A percentile compares a stretch with the other conserved stretches of the same genome.
Evolutionary conservation across 108 stramenopile genomes (phyloP).

Genomic region (Fragilaria radians): DNA sequence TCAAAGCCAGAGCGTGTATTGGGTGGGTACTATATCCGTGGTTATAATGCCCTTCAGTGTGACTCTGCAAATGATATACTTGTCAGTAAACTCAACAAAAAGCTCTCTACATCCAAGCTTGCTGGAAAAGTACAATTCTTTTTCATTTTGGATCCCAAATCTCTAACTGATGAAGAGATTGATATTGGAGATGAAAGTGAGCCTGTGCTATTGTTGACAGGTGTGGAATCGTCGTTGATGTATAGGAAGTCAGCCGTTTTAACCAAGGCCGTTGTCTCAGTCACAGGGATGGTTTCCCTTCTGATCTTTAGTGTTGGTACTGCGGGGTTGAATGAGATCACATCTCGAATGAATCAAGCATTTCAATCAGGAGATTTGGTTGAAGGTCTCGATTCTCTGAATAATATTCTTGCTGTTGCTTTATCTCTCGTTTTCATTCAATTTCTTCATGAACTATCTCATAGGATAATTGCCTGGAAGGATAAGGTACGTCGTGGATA

Average conservation of each 20-base stretch:
- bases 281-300: constrained; percentile 31
- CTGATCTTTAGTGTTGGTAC: constrained; percentile 45
- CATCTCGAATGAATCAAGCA: constrained; percentile 24
- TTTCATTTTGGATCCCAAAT: constrained; percentile 61
- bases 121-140: constrained; percentile 40
- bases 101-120: constrained; percentile 24
- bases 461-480: constrained; percentile 35
- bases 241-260: constrained; percentile 19
- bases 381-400: constrained; percentile 19
- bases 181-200: constrained; percentile 35
- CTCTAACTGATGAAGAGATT: constrained; percentile 52
- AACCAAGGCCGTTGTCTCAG: constrained; percentile 38
- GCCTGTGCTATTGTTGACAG: constrained; percentile 44
- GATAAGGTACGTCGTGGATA: constrained; percentile 38
- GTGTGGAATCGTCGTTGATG: constrained; percentile 31
- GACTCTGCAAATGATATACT: constrained; percentile 32
- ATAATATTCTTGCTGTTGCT: constrained; percentile 31
- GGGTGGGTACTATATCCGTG: constrained; percentile 66
- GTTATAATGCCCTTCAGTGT: constrained; percentile 26
- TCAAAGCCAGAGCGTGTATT: constrained; percentile 57
- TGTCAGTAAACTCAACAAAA: constrained; percentile 31
- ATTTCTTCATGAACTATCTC: constrained; percentile 38
- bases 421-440: constrained; percentile 26
- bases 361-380: constrained; percentile 8
- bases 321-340: constrained; percentile 33